Evolutionary conservation across 345 rosid genomes (phyloP).

Genomic region (Salix purpurea): DNA sequence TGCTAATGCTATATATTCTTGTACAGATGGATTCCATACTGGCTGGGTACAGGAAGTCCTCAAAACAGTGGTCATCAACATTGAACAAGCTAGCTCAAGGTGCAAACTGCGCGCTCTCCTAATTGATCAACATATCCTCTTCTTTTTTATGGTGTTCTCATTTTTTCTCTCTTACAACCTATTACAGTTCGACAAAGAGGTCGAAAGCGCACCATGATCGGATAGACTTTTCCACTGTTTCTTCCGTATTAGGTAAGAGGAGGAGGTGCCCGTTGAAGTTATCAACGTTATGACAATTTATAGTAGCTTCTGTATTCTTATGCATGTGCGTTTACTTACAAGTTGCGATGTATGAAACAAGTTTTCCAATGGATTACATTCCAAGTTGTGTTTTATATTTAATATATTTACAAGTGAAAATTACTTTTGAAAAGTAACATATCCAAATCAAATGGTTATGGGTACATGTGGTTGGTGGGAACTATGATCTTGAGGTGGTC

Average conservation of each 20-base stretch:
- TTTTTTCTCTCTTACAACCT: conserved; percentile 8
- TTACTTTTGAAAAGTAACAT: too few species aligned
- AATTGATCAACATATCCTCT: neutral
- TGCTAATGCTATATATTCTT: neutral
- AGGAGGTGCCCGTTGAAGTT: neutral
- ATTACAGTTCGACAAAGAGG: conserved; percentile 83
- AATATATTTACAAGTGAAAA: too few species aligned
- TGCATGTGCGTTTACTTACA: neutral
- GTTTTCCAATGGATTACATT: neutral
- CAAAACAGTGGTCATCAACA: conserved; percentile 95
- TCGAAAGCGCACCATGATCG: conserved; percentile 90
- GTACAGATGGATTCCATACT: conserved; percentile 79
- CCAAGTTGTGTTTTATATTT: too few species aligned
- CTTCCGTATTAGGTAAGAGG: neutral
- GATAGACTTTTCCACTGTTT: conserved; percentile 34
- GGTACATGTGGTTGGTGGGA: neutral
- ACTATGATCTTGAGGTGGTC: neutral
- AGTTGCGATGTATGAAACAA: neutral
- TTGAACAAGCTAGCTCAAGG: conserved; percentile 97
- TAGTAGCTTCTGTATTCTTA: neutral
- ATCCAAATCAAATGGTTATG: neutral
- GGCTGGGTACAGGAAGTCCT: conserved; percentile 76
- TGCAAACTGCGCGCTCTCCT: conserved; percentile 12
- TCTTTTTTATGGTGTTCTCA: neutral
- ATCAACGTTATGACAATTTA: neutral